These are phyloP conservation scores for Phenoliferia sp. DNA, from an alignment of 1,284 basidiomycete genomes.

Conservation along the genomic window DNA sequence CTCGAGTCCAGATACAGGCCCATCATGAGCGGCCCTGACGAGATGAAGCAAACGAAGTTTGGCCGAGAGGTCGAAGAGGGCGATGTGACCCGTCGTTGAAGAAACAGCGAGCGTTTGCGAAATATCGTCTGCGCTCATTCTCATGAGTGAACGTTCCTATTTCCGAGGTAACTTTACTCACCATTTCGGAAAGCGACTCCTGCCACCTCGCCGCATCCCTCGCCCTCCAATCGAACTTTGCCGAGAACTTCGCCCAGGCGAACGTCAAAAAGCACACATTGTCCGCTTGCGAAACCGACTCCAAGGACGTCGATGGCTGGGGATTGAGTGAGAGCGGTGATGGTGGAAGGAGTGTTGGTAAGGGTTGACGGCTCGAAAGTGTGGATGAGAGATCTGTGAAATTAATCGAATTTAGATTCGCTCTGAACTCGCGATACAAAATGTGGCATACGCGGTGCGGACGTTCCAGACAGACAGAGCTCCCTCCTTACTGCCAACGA, in stretches of 20 bases:
- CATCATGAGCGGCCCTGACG: conserved; percentile 78
- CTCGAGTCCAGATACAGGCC: conserved; percentile 68
- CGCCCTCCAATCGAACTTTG: conserved; percentile 74
- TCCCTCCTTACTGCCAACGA: conserved; percentile 78
- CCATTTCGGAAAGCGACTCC: conserved; percentile 83
- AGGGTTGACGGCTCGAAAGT: conserved; percentile 40
- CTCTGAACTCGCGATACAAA: background rate
- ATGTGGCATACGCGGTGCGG: conserved; percentile 61
- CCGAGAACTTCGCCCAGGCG: conserved; percentile 82
- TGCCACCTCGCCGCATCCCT: conserved; percentile 59
- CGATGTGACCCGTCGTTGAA: conserved; percentile 79
- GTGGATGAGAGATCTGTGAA: conserved; percentile 47
- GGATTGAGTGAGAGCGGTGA: conserved; percentile 79
- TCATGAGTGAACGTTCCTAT: background rate
- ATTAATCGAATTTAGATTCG: conserved; percentile 36
- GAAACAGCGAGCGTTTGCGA: conserved; percentile 67
- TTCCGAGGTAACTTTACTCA: conserved; percentile 41
- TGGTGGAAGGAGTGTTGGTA: conserved; percentile 46
- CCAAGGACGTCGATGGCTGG: conserved; percentile 95
- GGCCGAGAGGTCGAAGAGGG: conserved; percentile 74
- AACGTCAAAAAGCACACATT: conserved; percentile 83
- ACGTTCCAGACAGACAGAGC: conserved; percentile 92
- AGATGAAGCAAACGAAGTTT: conserved; percentile 67
- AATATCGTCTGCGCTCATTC: conserved; percentile 13
- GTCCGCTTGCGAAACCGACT: conserved; percentile 80